phyloP scores from a whole-genome alignment of 2,329 filamentous ascomycete genomes.

The Emmonsiellopsis sp. region DNA sequence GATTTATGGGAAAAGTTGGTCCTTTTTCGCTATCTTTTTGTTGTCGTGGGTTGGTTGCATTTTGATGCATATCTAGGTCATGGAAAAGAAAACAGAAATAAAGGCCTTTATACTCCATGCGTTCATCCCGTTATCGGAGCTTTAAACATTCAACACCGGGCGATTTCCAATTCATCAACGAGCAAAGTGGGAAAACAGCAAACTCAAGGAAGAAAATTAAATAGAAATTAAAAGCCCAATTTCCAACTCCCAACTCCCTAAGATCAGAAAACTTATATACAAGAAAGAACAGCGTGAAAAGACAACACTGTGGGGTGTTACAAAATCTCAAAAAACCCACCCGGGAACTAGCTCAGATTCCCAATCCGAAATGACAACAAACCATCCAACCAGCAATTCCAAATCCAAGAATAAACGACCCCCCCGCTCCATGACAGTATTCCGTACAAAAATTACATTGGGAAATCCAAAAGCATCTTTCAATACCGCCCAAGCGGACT shows the following conservation, averaged over 20 bases:
- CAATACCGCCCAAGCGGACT: constrained; percentile 55
- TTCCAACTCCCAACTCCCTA: not conserved
- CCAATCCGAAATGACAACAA: constrained; percentile 5
- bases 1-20: not conserved
- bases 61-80: not conserved
- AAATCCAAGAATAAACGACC: constrained; percentile 7
- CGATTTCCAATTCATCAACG: no score
- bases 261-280: not conserved
- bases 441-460: constrained; percentile 1
- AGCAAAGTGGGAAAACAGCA: no score
- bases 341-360: constrained; percentile 1
- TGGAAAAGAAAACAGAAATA: not conserved
- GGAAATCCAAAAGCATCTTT: not conserved
- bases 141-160: no score
- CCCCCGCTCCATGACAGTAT: not conserved
- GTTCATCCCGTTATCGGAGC: no score
- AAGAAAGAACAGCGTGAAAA: not conserved
- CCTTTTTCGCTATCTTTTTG: not conserved
- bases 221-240: not conserved
- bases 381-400: constrained; percentile 7
- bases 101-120: no score
- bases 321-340: not conserved
- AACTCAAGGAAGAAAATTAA: not conserved
- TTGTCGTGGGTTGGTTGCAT: not conserved
- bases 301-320: constrained; percentile 2